Base-by-base conservation (phyloP, 306 rosid species). In the Oxytropis ochrocephala region DNA sequence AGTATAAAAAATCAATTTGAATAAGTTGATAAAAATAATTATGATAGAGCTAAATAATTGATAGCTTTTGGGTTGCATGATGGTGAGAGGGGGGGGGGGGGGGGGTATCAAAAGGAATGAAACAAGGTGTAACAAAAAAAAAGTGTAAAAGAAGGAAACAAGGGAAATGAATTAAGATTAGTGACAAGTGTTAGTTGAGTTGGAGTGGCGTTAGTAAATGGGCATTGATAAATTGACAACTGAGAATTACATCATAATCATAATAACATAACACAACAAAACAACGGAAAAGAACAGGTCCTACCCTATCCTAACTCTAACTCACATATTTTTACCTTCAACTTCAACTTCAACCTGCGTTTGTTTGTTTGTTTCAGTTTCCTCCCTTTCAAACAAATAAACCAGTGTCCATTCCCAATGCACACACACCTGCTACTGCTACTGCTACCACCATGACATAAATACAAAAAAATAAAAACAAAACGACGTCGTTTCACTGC, bases 401-500 rank as follows among this genome's bases (percentile, higher is more conserved):
- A 47, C 24, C n/a, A 17, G 16, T 62, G 63, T 58, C 13, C 64
- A 3, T 78, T 72, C 74, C 74, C 77, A 71, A 64, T 53, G 67
- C 70, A 32, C 46, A 49, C 39, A 43, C 36, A 17, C 13, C 4
- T 52, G 3, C 8, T 35, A 14, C n/a, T n/a, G n/a, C n/a, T n/a
- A n/a, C n/a, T n/a, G 9, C 17, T 24, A 24, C 3, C 29, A 4
- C 29, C 29, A 24, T 29, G 36, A 44, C 67, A 29, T 18, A 16
- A 16, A 8, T n/a, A n/a, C 42, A 4, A 14, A 14, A 11, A 60
- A 3, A 0, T 4, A 17, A 12, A 49, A 10, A 8, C 9, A 64
- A 47, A 39, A 67, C 79, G 77, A 69, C 77, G 77, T 75, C 74
- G 84, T 59, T 47, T 54, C 14, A 8, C 8, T 49, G 35, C 11